Conservation (phyloP, 306 rosid species). For the Cucurbita argyrosperma region DNA sequence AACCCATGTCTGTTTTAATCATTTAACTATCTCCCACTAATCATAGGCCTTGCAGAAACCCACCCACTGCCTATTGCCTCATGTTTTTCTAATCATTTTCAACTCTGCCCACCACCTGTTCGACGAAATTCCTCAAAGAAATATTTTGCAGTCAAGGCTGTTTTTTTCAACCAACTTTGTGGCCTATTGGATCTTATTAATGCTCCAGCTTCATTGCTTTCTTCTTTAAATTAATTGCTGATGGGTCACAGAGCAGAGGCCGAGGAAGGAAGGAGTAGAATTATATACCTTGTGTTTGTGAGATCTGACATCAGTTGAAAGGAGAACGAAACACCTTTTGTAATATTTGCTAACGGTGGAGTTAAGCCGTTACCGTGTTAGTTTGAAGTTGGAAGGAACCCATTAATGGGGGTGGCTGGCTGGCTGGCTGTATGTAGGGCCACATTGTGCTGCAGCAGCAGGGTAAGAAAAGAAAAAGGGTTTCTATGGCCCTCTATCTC, state of each 20-base stretch:
- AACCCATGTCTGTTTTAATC: conserved; percentile 7
- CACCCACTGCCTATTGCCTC: background rate
- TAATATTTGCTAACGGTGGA: too few relatives aligned
- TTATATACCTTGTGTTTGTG: background rate
- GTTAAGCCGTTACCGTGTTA: too few relatives aligned
- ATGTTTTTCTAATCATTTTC: background rate
- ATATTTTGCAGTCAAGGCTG: background rate
- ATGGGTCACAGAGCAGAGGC: background rate
- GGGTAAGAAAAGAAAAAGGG: background rate
- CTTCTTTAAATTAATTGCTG: too few relatives aligned
- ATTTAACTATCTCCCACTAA: conserved; percentile 6
- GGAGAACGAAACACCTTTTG: too few relatives aligned
- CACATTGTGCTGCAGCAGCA: background rate
- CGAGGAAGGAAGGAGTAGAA: background rate
- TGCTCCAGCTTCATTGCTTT: background rate
- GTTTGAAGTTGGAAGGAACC: background rate
- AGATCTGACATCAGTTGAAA: too few relatives aligned
- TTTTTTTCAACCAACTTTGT: background rate
- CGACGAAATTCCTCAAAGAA: conserved; percentile 3
- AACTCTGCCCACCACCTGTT: background rate
- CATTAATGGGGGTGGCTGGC: background rate
- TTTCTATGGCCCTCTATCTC: background rate
- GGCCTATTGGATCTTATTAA: background rate
- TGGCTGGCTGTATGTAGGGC: background rate
- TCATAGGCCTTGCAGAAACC: background rate